Percentiles rank a stretch among this genome's conserved stretches.
Evolutionary conservation across 768 basidiomycete species (phyloP).

Genomic region (Trametes punicea): DNA sequence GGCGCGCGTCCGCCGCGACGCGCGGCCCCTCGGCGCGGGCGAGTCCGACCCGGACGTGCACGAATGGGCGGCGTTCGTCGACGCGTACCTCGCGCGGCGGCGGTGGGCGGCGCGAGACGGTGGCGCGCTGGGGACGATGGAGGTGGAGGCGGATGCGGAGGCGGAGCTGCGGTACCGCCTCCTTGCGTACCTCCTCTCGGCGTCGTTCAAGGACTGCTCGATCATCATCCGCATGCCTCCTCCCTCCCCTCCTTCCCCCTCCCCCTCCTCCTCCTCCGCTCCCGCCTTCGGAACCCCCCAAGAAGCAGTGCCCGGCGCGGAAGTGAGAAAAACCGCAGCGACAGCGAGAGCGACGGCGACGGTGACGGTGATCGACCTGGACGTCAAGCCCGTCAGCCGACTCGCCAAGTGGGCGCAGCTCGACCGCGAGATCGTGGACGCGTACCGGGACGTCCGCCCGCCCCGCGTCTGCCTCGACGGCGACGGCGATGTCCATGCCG

Average conservation of each 20-base stretch:
- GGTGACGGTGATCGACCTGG: conserved; percentile 81
- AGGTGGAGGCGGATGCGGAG: not conserved
- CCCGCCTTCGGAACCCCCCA: not conserved
- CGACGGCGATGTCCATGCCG: not conserved
- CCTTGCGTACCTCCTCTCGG: conserved; percentile 80
- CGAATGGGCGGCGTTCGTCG: conserved; percentile 67
- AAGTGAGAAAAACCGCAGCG: not conserved
- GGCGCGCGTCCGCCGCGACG: conserved; percentile 11
- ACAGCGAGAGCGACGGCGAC: conserved; percentile 26
- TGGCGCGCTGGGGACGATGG: not conserved
- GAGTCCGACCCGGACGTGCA: conserved; percentile 50
- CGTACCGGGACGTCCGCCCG: conserved; percentile 30
- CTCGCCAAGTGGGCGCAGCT: conserved; percentile 69
- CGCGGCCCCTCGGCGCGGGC: conserved; percentile 17
- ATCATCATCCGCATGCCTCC: conserved; percentile 43
- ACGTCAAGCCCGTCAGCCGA: conserved; percentile 68
- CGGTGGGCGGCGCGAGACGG: conserved; percentile 38
- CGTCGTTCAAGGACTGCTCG: conserved; percentile 97
- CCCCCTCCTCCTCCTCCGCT: not conserved
- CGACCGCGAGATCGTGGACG: conserved; percentile 62
- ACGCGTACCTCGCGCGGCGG: conserved; percentile 44
- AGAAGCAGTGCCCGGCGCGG: not conserved
- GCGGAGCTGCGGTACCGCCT: conserved; percentile 56
- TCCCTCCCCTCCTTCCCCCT: not conserved
- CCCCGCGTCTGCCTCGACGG: conserved; percentile 13